Conservation (phyloP, 2,329 filamentous ascomycete genomes). For the Curvularia sp. region DNA sequence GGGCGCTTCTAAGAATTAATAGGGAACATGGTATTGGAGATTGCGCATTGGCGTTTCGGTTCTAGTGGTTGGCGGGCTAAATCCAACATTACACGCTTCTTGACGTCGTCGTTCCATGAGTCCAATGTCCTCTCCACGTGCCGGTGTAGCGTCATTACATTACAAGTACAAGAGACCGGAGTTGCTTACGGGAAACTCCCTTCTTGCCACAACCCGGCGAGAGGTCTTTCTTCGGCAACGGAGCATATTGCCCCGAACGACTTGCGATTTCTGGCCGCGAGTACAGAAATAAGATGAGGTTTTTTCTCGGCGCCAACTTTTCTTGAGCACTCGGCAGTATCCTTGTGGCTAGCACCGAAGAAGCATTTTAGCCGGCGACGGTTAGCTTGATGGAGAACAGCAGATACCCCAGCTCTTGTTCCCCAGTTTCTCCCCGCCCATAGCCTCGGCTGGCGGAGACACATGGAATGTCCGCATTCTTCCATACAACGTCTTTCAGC, state of each 20-base stretch:
- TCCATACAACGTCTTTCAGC: neutral
- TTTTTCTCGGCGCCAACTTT: conserved; percentile 15
- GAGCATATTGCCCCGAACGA: neutral
- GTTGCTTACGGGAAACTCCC: neutral
- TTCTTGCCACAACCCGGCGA: neutral
- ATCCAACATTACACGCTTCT: neutral
- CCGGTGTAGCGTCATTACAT: neutral
- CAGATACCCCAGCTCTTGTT: conserved; percentile 10
- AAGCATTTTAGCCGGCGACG: conserved; percentile 12
- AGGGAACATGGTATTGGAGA: neutral
- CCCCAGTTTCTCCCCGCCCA: conserved; percentile 9
- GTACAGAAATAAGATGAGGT: neutral
- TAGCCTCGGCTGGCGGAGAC: conserved; percentile 17
- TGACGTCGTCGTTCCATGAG: neutral
- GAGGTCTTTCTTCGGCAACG: neutral
- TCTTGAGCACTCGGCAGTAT: conserved; percentile 4
- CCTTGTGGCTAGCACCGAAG: conserved; percentile 2
- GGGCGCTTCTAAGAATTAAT: neutral
- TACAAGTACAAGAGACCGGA: neutral
- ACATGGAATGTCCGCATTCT: neutral
- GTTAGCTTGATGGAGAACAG: neutral
- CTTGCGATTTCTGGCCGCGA: neutral
- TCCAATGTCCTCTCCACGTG: neutral
- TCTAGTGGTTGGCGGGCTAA: neutral
- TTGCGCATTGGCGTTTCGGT: neutral